Base-by-base conservation (phyloP, 768 basidiomycete species). In the Auricularia heimuer region DNA sequence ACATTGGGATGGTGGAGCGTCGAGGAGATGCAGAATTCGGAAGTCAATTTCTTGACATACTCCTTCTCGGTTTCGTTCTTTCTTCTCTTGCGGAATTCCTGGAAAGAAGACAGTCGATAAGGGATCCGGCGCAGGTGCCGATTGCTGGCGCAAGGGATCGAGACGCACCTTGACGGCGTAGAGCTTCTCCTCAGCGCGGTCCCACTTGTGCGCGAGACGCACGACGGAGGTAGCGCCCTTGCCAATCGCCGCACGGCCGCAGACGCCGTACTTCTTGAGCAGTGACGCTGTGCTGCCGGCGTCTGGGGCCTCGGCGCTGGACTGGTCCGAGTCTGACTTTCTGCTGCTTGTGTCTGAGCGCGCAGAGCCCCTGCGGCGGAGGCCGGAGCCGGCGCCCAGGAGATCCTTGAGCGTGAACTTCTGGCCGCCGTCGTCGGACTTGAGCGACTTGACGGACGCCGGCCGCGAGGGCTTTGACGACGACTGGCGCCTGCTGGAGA, bases 31-130 rank as follows among this genome's bases (percentile, higher is more conserved):
- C 95, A 98, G 77, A 98, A 98, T 75, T 98, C 96, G 33, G 96
- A 94, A 4, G 96, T 99, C 70, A 99, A 89, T 77, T 99, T 99
- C 86, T 99, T 99, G 79, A 99, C 88, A 72, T 99, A 99, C 79
- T 99, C 96, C 76, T 97, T 97, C 77, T 99, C 96, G 4, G 94
- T 87, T 79, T 99, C 96, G 72, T 96, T 97, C 84, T 95, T 96
- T 70, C 96, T 85, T 68, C 96, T 86, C 76, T 97, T 98, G 63
- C 96, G 89, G 82, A 99, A 99, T 78, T 99, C 96, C 94, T 96
- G 54, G 61, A 64, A 63, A 62, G 63, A 65, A 65, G 54, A 63
- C 63, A 34, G 36, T 44, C 10, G 62, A 36, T 42, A 42, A 42
- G 39, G 39, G 39, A 42, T 42, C 39, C 63, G 36, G 51, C 34